Evolutionary conservation across 495 filamentous ascomycete species (phyloP).

Genomic region (Lepidopterella palustris): DNA sequence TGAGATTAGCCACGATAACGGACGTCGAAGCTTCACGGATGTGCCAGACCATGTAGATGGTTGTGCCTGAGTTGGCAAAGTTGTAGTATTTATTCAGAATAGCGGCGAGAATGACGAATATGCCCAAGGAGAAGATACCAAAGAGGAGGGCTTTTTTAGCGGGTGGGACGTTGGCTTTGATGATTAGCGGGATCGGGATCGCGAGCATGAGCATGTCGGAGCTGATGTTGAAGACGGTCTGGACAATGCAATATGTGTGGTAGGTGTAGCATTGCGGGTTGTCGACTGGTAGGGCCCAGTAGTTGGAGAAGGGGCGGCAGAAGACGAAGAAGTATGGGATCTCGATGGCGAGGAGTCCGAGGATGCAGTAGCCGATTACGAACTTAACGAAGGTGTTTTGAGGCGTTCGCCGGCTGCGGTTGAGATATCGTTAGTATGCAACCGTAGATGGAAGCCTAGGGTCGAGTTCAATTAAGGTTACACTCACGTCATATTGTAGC

Average conservation of each 20-base stretch:
- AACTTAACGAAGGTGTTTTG: background rate
- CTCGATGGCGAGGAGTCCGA: constrained; percentile 22
- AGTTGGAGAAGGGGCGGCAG: constrained; percentile 1
- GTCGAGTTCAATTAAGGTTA: too few relatives aligned
- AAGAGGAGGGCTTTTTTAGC: constrained; percentile 37
- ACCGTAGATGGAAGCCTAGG: too few relatives aligned
- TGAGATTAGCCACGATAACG: constrained; percentile 42
- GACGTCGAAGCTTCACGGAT: constrained; percentile 43
- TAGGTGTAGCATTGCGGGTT: constrained; percentile 45
- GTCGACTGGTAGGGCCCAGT: constrained; percentile 9
- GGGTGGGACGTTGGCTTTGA: constrained; percentile 34
- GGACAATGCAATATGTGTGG: constrained; percentile 47
- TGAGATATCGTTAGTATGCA: too few relatives aligned
- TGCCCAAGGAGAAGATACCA: constrained; percentile 43
- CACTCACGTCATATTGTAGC: background rate
- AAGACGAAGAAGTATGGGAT: constrained; percentile 21
- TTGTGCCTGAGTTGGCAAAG: constrained; percentile 34
- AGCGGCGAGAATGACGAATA: constrained; percentile 38
- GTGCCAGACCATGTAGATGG: constrained; percentile 48
- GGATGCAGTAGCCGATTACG: constrained; percentile 3
- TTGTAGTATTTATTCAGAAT: constrained; percentile 45
- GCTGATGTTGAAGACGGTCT: constrained; percentile 46
- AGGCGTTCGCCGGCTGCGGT: too few relatives aligned
- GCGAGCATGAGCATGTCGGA: constrained; percentile 45
- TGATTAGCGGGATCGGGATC: constrained; percentile 42